These are phyloP conservation scores for Ogataea populi-albae DNA, from an alignment of 805 yeast genomes.

Conservation along the genomic window DNA sequence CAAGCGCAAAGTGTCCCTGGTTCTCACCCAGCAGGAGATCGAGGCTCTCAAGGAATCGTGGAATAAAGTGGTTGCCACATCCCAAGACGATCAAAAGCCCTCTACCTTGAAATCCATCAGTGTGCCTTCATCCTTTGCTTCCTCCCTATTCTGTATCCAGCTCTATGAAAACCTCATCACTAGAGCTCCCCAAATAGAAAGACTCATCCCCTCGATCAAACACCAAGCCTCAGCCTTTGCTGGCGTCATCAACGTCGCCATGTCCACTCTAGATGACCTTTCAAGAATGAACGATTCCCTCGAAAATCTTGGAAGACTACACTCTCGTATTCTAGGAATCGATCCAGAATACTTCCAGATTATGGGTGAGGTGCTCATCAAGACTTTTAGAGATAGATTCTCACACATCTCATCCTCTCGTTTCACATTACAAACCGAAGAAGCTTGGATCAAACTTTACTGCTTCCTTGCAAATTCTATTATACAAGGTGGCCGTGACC, in stretches of 20 bases:
- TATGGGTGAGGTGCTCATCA: slow-evolving; percentile 70
- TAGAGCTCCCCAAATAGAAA: slow-evolving; percentile 59
- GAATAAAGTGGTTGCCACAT: slow-evolving; percentile 34
- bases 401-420: slow-evolving; percentile 25
- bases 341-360: slow-evolving; percentile 64
- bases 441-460: slow-evolving; percentile 69
- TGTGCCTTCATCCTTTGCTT: slow-evolving; percentile 38
- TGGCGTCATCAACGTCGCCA: slow-evolving; percentile 68
- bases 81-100: background rate
- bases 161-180: slow-evolving; percentile 66
- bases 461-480: slow-evolving; percentile 66
- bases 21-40: slow-evolving; percentile 37
- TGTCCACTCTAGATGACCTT: slow-evolving; percentile 60
- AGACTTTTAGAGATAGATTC: slow-evolving; percentile 66
- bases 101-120: slow-evolving; percentile 2
- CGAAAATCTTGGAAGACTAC: slow-evolving; percentile 65
- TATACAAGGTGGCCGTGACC: slow-evolving; percentile 58
- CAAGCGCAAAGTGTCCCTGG: slow-evolving; percentile 22
- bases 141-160: slow-evolving; percentile 71
- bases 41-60: slow-evolving; percentile 46
- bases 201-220: slow-evolving; percentile 66
- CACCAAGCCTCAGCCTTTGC: slow-evolving; percentile 83
- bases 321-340: slow-evolving; percentile 70
- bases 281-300: slow-evolving; percentile 56
- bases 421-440: slow-evolving; percentile 60